Percentiles rank a stretch among this genome's conserved stretches.
These are phyloP conservation scores for Carex parvula DNA, from an alignment of 176 grass and related monocot genomes.

Conservation along the genomic window DNA sequence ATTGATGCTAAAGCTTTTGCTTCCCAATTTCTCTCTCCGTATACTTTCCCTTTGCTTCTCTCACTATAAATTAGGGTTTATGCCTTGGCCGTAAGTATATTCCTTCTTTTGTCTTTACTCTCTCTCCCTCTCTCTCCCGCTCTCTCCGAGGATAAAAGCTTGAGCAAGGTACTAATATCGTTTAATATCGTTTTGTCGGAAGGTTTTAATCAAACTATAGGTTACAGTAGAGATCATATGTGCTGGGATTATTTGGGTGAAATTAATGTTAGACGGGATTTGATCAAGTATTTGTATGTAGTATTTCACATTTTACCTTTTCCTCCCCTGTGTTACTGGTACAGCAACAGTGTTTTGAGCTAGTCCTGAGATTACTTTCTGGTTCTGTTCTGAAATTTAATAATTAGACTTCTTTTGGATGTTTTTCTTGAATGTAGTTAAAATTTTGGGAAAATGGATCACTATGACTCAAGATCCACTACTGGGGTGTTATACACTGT, in stretches of 20 bases:
- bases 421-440: not conserved
- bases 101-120: not conserved
- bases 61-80: not conserved
- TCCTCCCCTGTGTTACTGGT: not conserved
- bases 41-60: not conserved
- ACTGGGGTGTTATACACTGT: slow-evolving; percentile 15
- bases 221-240: not conserved
- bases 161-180: not conserved
- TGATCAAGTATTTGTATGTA: not conserved
- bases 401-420: not conserved
- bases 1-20: not conserved
- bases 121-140: too few species aligned
- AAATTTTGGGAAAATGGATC: slow-evolving; percentile 17
- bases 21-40: not conserved
- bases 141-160: too few species aligned
- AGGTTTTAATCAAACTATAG: not conserved
- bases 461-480: slow-evolving; percentile 4
- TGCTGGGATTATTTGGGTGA: not conserved
- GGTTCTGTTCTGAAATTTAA: not conserved
- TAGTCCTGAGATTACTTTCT: not conserved
- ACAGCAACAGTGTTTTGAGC: too few species aligned
- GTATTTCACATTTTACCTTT: not conserved
- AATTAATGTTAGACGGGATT: not conserved
- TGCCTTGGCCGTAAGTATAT: not conserved
- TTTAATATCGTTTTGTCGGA: too few species aligned